Base-by-base conservation (phyloP, 2,329 filamentous ascomycete genomes). In the Emydomyces testavorans region DNA sequence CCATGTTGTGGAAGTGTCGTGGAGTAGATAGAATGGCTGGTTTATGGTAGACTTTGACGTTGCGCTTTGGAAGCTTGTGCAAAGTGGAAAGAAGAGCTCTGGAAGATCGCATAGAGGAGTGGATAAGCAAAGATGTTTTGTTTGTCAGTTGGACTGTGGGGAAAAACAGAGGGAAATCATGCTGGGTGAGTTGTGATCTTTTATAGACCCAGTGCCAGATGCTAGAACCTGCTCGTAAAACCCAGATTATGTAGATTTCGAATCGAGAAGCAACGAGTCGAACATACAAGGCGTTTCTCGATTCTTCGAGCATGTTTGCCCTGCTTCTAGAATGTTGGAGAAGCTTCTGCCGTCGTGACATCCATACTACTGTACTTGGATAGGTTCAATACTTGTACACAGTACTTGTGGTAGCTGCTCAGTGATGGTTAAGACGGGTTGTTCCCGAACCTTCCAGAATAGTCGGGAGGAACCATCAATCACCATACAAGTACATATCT, bases 1-100 rank as follows among this genome's bases (percentile, higher is more conserved):
- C 58, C 67, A 71, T 70, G 41, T 53, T 64, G 54, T 51, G 54
- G 48, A 55, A 51, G 52, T 42, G 44, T 40, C 49, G 16, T 18
- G 32, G 20, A 35, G 36, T 10, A 28, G 36, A 40, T 34, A 20
- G 11, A 32, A 41, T 13, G 20, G 29, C 16, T 21, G 46, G 42
- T 23, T 32, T 47, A 37, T 50, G 49, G 29, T 10, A 35, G 21
- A 39, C 32, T 46, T 21, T 46, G 10, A 38, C 23, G 21, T 41
- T 36, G 18, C 36, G 21, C 13, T 37, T 39, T 42, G 41, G 37
- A 36, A 46, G 23, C 18, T 32, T 50, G 31, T 35, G 49, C 38
- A 49, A 36, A 39, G 35, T 49, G 37, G 34, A 49, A 43, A 41
- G 32, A 44, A 47, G 32, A 28, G 20, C 6, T 35, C 46, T 52